These are phyloP conservation scores for Neofusicoccum cordaticola DNA, from an alignment of 2,329 filamentous ascomycete species.

Conservation along the genomic window DNA sequence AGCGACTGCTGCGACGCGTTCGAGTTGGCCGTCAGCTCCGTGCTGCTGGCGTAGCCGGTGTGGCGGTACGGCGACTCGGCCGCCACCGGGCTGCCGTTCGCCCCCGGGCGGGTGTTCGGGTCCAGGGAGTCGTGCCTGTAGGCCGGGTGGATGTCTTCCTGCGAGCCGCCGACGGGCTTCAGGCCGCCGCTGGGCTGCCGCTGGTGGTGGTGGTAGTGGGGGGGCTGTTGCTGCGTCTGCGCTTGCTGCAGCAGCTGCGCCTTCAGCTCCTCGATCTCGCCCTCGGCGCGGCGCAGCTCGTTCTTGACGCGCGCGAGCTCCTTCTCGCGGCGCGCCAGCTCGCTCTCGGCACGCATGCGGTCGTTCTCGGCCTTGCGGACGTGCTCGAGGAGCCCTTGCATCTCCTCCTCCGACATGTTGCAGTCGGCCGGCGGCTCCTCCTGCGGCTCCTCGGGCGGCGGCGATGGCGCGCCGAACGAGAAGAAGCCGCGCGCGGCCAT, in stretches of 20 bases:
- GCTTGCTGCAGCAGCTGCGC: neutral
- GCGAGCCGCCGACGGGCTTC: no score
- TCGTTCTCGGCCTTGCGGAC: slow-evolving; percentile 1
- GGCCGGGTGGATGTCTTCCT: no score
- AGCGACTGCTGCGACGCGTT: neutral
- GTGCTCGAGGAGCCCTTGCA: slow-evolving; percentile 8
- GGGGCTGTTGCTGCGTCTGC: neutral
- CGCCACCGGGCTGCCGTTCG: no score
- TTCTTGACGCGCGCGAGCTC: slow-evolving; percentile 13
- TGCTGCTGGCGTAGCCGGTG: neutral
- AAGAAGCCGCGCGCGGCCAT: neutral
- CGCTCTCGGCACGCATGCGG: neutral
- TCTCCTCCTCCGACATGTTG: slow-evolving; percentile 6
- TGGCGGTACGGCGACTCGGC: neutral
- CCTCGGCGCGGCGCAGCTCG: neutral
- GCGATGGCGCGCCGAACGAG: neutral
- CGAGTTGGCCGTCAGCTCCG: neutral
- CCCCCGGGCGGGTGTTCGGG: no score
- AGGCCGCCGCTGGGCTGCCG: no score
- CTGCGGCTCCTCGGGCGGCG: neutral
- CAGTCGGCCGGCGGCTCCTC: neutral
- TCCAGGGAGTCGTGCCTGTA: no score
- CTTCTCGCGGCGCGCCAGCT: slow-evolving; percentile 6
- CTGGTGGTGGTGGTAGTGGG: no score
- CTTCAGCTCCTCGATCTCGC: neutral